Evolutionary conservation across 345 rosid genomes (phyloP).

Genomic region (Lepidium africanum): DNA sequence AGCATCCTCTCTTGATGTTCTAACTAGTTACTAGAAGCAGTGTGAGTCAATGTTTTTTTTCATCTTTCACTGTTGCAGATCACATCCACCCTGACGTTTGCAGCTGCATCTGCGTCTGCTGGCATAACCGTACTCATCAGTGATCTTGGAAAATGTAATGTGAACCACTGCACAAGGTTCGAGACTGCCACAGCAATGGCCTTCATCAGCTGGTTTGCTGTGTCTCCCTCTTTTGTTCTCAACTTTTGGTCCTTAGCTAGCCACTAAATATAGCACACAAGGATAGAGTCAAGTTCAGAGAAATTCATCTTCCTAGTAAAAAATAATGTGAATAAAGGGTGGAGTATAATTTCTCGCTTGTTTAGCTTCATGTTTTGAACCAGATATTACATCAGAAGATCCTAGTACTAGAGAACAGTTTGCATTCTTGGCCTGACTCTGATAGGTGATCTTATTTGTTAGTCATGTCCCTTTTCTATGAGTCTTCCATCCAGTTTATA

Average conservation of each 20-base stretch:
- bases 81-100: conserved; percentile 61
- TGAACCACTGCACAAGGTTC: conserved; percentile 56
- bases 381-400: not conserved
- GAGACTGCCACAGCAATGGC: conserved; percentile 76
- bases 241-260: conserved; percentile 77
- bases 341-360: not conserved
- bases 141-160: conserved; percentile 41
- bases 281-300: not conserved
- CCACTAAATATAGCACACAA: conserved; percentile 25
- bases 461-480: not conserved
- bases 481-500: not conserved
- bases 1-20: not conserved
- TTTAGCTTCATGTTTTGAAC: conserved; percentile 2
- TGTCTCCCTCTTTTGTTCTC: conserved; percentile 55
- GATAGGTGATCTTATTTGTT: not conserved
- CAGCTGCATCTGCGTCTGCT: conserved; percentile 75
- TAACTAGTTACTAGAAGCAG: not conserved
- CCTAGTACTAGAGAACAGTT: not conserved
- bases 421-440: not conserved
- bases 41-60: not conserved
- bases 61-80: conserved; percentile 36
- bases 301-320: not conserved
- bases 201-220: conserved; percentile 61
- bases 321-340: conserved; percentile 9
- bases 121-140: conserved; percentile 63